phyloP scores from a whole-genome alignment of 331 rosid species.

The Cydonia oblonga region DNA sequence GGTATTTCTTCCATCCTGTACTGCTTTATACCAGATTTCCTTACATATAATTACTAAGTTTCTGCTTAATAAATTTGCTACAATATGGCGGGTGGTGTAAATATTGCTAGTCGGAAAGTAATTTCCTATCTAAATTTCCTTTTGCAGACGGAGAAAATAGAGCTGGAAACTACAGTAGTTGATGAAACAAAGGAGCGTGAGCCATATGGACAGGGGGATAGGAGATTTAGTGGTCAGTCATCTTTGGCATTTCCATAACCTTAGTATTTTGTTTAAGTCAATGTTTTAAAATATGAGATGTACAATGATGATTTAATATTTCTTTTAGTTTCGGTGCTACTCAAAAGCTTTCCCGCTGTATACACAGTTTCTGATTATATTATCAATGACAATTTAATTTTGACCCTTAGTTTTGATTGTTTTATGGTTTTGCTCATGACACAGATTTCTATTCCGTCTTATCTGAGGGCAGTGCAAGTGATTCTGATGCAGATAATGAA shows the following conservation, averaged over 20 bases:
- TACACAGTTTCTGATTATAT: not conserved
- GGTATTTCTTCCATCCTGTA: conserved; percentile 38
- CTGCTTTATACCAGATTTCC: not conserved
- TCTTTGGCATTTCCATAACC: conserved; percentile 9
- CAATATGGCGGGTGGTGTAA: not conserved
- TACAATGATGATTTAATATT: not conserved
- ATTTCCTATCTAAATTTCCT: not conserved
- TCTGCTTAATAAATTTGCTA: not conserved
- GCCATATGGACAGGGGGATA: conserved; percentile 75
- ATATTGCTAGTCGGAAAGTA: not conserved
- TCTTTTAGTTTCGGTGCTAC: not conserved
- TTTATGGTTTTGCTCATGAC: conserved; percentile 16
- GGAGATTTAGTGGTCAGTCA: conserved; percentile 86
- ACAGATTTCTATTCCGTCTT: conserved; percentile 91
- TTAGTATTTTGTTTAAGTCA: not conserved
- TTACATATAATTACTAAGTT: not conserved
- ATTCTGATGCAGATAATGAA: conserved; percentile 81
- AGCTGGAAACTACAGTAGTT: conserved; percentile 93
- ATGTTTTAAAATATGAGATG: not conserved
- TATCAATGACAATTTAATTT: not conserved
- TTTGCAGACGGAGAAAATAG: conserved; percentile 87
- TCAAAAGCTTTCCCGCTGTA: not conserved
- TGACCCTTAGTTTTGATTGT: not conserved
- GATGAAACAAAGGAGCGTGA: conserved; percentile 99
- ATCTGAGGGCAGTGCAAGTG: conserved; percentile 91